A percentile compares a stretch with the other conserved stretches of the same genome.
These are phyloP conservation scores for Chlorella sp. DNA, from an alignment of 139 green algal species.

Conservation along the genomic window DNA sequence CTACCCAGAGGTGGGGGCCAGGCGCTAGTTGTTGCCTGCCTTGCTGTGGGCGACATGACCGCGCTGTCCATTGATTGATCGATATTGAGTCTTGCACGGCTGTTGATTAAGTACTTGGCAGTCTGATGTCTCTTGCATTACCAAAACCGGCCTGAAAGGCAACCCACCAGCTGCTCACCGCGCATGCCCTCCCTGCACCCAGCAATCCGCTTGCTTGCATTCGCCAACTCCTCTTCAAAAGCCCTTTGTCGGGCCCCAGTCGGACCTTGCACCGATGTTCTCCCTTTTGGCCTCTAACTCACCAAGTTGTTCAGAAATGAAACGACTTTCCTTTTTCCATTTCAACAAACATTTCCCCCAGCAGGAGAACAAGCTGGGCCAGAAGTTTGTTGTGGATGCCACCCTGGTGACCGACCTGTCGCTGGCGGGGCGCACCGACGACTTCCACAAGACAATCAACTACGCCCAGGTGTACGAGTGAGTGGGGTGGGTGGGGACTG, in stretches of 20 bases:
- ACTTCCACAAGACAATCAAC: conserved; percentile 61
- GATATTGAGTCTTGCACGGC: no score
- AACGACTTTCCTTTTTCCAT: no score
- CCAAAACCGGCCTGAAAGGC: no score
- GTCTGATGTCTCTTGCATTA: no score
- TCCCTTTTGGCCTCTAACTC: neutral
- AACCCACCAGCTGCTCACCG: neutral
- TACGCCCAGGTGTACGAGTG: conserved; percentile 64
- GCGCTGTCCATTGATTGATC: no score
- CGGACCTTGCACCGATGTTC: no score
- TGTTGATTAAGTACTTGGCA: no score
- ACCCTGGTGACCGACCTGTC: conserved; percentile 48
- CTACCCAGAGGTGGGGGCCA: conserved; percentile 1
- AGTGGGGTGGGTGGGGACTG: neutral
- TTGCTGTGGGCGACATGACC: no score
- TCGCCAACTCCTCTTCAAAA: no score
- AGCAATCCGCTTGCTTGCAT: neutral
- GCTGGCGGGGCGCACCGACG: conserved; percentile 53
- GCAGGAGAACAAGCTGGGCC: conserved; percentile 68
- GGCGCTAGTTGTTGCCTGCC: no score
- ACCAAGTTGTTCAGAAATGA: no score
- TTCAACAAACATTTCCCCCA: neutral
- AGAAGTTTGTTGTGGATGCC: conserved; percentile 74
- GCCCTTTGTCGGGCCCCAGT: no score
- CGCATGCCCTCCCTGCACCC: neutral